These are phyloP conservation scores for Waitea zeae DNA, from an alignment of 1,284 basidiomycete species.

Conservation along the genomic window DNA sequence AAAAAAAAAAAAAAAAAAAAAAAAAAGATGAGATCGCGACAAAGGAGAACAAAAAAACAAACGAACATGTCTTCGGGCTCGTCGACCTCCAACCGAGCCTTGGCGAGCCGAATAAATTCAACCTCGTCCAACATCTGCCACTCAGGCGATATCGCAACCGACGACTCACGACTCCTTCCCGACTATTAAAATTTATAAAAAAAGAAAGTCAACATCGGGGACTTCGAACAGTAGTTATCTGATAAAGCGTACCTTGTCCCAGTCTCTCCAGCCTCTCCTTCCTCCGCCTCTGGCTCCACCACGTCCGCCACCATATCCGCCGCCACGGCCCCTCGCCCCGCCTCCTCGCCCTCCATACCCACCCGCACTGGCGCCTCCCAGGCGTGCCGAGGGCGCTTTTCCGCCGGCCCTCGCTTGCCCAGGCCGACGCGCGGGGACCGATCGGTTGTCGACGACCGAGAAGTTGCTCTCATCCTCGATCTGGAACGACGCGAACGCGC, in stretches of 20 bases:
- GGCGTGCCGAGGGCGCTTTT: slow-evolving; percentile 17
- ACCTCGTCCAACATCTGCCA: slow-evolving; percentile 97
- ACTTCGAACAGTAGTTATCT: neutral
- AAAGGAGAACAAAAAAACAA: slow-evolving; percentile 1
- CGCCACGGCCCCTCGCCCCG: slow-evolving; percentile 34
- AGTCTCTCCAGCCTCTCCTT: slow-evolving; percentile 79
- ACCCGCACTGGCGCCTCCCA: too few relatives aligned
- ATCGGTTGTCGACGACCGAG: slow-evolving; percentile 87
- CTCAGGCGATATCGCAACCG: slow-evolving; percentile 80
- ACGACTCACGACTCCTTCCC: slow-evolving; percentile 84
- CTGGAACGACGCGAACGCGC: slow-evolving; percentile 96
- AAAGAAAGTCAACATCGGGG: too few relatives aligned
- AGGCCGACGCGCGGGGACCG: slow-evolving; percentile 42
- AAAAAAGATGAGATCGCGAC: too few relatives aligned
- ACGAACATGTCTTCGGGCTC: slow-evolving; percentile 77
- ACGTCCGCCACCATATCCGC: slow-evolving; percentile 21
- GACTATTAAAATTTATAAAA: slow-evolving; percentile 28
- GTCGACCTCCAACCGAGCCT: slow-evolving; percentile 85
- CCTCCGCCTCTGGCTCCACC: slow-evolving; percentile 41
- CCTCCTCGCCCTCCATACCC: too few relatives aligned
- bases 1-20: slow-evolving; percentile 5
- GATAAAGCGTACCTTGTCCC: slow-evolving; percentile 62
- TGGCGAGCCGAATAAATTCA: slow-evolving; percentile 86
- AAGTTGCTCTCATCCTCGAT: slow-evolving; percentile 97
- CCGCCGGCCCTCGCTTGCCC: slow-evolving; percentile 47